Evolutionary conservation across 495 filamentous ascomycete genomes (phyloP).

Genomic region (Monascus purpureus): DNA sequence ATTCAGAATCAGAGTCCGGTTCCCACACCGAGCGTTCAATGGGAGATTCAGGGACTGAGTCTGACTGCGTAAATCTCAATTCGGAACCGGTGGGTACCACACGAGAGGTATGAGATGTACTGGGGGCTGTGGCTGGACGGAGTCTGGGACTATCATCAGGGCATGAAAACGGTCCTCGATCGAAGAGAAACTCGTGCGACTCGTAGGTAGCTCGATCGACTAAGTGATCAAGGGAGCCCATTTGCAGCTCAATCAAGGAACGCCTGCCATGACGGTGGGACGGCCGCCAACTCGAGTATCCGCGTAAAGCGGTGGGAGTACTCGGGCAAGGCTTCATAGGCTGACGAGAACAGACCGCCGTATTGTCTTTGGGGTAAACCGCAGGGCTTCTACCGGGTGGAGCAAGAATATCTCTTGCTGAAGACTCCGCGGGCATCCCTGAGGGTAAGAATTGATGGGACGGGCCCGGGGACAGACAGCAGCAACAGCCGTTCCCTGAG

Average conservation of each 20-base stretch:
- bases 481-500: too few relatives aligned
- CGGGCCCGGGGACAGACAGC: too few relatives aligned
- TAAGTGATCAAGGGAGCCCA: constrained; percentile 29
- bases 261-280: constrained; percentile 15
- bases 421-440: too few relatives aligned
- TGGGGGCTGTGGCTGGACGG: too few relatives aligned
- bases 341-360: too few relatives aligned
- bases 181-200: constrained; percentile 30
- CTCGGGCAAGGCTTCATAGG: constrained; percentile 27
- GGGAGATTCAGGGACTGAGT: constrained; percentile 26
- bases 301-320: constrained; percentile 16
- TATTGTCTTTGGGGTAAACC: too few relatives aligned
- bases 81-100: constrained; percentile 23
- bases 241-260: constrained; percentile 25
- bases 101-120: too few relatives aligned
- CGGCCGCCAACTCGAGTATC: too few relatives aligned
- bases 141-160: constrained; percentile 29
- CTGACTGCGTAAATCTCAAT: constrained; percentile 25
- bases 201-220: constrained; percentile 32
- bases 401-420: too few relatives aligned
- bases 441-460: too few relatives aligned
- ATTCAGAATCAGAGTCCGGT: constrained; percentile 31
- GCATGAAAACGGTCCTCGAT: constrained; percentile 33
- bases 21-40: constrained; percentile 35
- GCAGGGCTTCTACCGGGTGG: too few relatives aligned